Percentiles rank a stretch among this genome's conserved stretches.
Evolutionary conservation across 2,329 filamentous ascomycete species (phyloP).

Genomic region (Drechslerella coelobrocha): DNA sequence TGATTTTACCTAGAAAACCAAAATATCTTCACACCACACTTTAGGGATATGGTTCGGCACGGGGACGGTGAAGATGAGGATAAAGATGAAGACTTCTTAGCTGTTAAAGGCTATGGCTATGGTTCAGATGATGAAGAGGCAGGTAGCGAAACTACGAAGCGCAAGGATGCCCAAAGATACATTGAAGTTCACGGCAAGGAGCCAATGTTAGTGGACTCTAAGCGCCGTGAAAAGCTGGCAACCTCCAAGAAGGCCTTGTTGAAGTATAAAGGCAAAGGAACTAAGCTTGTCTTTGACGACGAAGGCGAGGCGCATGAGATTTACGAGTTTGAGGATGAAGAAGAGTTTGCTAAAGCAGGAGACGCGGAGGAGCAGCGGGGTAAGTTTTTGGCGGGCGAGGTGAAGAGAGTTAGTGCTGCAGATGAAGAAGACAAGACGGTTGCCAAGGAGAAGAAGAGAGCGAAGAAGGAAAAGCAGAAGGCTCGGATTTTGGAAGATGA

Average conservation of each 20-base stretch:
- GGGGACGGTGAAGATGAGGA: conserved; percentile 62
- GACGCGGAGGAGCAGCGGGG: conserved; percentile 76
- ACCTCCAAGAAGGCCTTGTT: conserved; percentile 92
- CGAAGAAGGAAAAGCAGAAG: conserved; percentile 77
- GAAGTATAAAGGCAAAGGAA: conserved; percentile 85
- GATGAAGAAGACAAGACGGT: conserved; percentile 83
- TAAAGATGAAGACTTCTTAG: conserved; percentile 78
- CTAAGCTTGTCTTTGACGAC: conserved; percentile 88
- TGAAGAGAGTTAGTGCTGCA: conserved; percentile 72
- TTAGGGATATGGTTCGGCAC: conserved; percentile 79
- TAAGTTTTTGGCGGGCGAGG: conserved; percentile 79
- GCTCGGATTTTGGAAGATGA: conserved; percentile 65
- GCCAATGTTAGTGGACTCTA: conserved; percentile 85
- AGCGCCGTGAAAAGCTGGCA: conserved; percentile 93
- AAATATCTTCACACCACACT: conserved; percentile 92
- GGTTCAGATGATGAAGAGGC: conserved; percentile 66
- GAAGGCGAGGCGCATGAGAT: conserved; percentile 83
- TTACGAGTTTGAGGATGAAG: conserved; percentile 87
- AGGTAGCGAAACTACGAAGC: conserved; percentile 53
- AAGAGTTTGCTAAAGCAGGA: conserved; percentile 77
- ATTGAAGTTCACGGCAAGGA: conserved; percentile 72
- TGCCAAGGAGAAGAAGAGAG: conserved; percentile 77
- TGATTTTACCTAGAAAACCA: conserved; percentile 68
- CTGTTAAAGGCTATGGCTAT: conserved; percentile 84
- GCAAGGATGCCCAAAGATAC: conserved; percentile 62